Base-by-base conservation (phyloP, 2,329 filamentous ascomycete species). In the Talaromyces sp. region DNA sequence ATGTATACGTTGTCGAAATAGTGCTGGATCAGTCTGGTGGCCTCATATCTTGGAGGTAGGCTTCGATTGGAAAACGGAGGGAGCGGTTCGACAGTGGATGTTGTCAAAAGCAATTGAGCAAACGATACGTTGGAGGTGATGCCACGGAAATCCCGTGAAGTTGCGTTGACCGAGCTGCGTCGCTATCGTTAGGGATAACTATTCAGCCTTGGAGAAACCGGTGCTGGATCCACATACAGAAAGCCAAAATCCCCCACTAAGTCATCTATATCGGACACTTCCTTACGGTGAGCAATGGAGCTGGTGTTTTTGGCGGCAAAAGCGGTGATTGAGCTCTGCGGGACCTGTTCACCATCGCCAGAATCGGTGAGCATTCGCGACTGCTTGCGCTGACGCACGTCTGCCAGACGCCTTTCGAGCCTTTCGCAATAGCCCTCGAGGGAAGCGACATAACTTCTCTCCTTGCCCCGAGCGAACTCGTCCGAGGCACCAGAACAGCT, bases 401-500 rank as follows among this genome's bases (percentile, higher is more conserved):
- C 80, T 21, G 77, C 74, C 53, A 97, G 83, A 60, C 87, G 87
- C 71, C 86, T 88, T 75, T 96, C 90, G 9, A 98, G 84, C 75
- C 90, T 91, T 73, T 98, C 93, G 66, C 96, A 88, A 61, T 90
- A 88, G 17, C 93, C 86, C 74, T 98, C 93, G n/a, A 99, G 82
- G 0, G 93, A 96, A 8, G 93, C 91, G 51, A 98, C 93, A 81
- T 98, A 99, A 76, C 93, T 98, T 69, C 93, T 84, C 72, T 98
- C 95, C 75, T 98, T 98, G 63, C 95, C 95, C 64, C 92, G 84
- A 0, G 93, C 93, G 75, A 97, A 98, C 73, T 97, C 92, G 71
- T 98, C 93, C 69, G 96, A 97, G 8, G 92, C 93, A 59, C 92
- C 92, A 7, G 92, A 96, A 74, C 95, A 99, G 72, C 96, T 92